Percentiles rank a stretch among this genome's conserved stretches.
phyloP scores from a whole-genome alignment of 768 basidiomycete genomes.

The Tulasnella sp. region DNA sequence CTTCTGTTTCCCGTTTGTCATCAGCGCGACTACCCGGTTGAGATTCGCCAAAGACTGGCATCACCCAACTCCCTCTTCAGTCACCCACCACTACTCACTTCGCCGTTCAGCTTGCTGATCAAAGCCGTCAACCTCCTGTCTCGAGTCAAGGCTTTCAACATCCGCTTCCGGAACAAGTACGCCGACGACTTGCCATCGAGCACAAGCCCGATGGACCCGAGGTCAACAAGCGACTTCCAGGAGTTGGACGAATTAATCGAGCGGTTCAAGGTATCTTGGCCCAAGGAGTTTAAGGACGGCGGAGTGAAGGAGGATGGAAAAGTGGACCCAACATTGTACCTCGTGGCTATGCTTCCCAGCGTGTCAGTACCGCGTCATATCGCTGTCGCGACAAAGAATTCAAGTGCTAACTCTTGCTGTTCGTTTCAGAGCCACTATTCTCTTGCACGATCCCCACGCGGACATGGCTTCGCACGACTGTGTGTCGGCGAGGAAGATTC shows the following conservation, averaged over 20 bases:
- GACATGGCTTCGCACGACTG: conserved; percentile 12
- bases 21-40: conserved; percentile 13
- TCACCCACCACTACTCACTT: conserved; percentile 19
- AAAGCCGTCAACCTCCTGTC: conserved; percentile 17
- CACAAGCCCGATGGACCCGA: not conserved
- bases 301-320: conserved; percentile 9
- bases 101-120: conserved; percentile 16
- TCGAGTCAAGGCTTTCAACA: conserved; percentile 24
- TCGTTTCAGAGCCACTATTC: not conserved
- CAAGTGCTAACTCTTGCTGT: not conserved
- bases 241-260: conserved; percentile 15
- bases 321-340: conserved; percentile 14
- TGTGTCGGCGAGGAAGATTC: conserved; percentile 11
- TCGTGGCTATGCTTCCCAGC: conserved; percentile 17
- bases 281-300: conserved; percentile 21
- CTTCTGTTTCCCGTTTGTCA: not conserved
- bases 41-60: conserved; percentile 24
- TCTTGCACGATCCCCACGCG: conserved; percentile 24
- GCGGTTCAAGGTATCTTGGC: conserved; percentile 19
- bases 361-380: not conserved
- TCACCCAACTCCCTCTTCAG: conserved; percentile 19
- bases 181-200: not conserved
- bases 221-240: conserved; percentile 1
- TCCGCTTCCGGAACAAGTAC: conserved; percentile 17
- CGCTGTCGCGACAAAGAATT: not conserved